Percentiles rank a stretch among this genome's conserved stretches.
These are phyloP conservation scores for Colletotrichum tamarilloi DNA, from an alignment of 2,329 filamentous ascomycete species.

Conservation along the genomic window DNA sequence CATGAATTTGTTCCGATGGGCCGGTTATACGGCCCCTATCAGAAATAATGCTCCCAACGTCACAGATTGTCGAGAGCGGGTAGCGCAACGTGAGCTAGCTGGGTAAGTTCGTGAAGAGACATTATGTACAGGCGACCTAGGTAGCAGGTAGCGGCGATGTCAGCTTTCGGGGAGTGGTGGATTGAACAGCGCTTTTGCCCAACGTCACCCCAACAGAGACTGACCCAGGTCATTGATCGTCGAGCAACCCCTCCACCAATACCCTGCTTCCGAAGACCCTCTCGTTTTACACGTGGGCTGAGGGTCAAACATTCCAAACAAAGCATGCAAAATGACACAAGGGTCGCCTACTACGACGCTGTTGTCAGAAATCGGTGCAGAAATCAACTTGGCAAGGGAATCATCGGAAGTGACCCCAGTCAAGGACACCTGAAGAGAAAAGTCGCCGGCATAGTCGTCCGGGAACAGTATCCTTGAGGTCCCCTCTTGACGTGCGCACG, in stretches of 20 bases:
- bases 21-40: too few relatives aligned
- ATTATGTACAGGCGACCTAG: background rate
- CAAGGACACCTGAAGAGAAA: background rate
- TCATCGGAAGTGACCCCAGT: background rate
- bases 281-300: background rate
- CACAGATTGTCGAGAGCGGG: too few relatives aligned
- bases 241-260: background rate
- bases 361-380: background rate
- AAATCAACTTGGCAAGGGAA: background rate
- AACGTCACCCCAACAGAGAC: background rate
- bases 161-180: background rate
- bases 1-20: too few relatives aligned
- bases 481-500: slow-evolving; percentile 1
- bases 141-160: background rate
- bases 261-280: slow-evolving; percentile 4
- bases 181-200: background rate
- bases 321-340: background rate
- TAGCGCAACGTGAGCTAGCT: too few relatives aligned
- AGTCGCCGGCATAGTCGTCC: background rate
- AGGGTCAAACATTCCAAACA: background rate
- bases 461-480: background rate
- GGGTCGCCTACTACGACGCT: background rate
- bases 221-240: background rate
- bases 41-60: too few relatives aligned
- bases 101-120: too few relatives aligned